These are phyloP conservation scores for Castanospermum australe DNA, from an alignment of 306 rosid species.

Conservation along the genomic window DNA sequence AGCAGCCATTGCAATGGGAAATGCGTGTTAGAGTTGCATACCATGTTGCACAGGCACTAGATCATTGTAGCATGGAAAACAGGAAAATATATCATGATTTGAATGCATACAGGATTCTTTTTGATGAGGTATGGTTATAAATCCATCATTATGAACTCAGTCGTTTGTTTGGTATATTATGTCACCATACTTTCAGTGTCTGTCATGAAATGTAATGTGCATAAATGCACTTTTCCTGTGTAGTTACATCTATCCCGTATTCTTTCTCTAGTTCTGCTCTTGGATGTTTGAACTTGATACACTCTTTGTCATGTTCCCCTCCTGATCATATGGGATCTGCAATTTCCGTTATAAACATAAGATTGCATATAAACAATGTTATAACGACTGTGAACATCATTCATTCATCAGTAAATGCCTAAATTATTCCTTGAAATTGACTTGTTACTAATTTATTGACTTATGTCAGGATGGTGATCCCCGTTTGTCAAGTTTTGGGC, in stretches of 20 bases:
- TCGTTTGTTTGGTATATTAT: neutral
- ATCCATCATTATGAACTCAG: slow-evolving; percentile 9
- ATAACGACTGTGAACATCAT: neutral
- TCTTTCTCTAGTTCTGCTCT: neutral
- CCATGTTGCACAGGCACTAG: slow-evolving; percentile 85
- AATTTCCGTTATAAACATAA: neutral
- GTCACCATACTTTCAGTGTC: neutral
- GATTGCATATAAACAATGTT: neutral
- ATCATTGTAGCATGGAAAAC: slow-evolving; percentile 79
- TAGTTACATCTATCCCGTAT: neutral
- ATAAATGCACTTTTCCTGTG: slow-evolving; percentile 1
- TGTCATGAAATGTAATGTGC: neutral
- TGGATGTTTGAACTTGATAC: slow-evolving; percentile 10
- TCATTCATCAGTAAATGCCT: neutral
- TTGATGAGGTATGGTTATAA: slow-evolving; percentile 67
- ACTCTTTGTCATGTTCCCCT: neutral
- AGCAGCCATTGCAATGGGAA: slow-evolving; percentile 92
- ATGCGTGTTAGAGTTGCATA: slow-evolving; percentile 93
- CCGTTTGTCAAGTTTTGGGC: slow-evolving; percentile 88
- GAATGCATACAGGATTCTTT: slow-evolving; percentile 85
- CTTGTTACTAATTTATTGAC: slow-evolving; percentile 21
- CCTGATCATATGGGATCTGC: neutral
- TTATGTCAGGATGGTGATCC: slow-evolving; percentile 90
- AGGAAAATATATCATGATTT: slow-evolving; percentile 87
- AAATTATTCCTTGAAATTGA: neutral